These are phyloP conservation scores for Periconia digitata DNA, from an alignment of 2,329 filamentous ascomycete genomes.

Conservation along the genomic window DNA sequence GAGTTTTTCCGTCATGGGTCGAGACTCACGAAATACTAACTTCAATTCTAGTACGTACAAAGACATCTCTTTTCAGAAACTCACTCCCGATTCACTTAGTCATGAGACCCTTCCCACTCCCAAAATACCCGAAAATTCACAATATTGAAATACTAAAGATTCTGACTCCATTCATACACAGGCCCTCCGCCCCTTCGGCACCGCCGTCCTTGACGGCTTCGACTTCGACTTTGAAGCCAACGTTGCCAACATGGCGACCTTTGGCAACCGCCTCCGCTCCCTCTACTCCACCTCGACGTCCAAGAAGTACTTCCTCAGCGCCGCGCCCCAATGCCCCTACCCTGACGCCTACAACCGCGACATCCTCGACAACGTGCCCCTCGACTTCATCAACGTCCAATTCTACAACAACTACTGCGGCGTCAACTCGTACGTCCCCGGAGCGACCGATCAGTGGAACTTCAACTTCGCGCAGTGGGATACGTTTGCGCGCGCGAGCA, in stretches of 20 bases:
- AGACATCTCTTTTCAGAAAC: no score
- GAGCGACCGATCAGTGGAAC: constrained; percentile 50
- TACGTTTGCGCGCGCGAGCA: constrained; percentile 62
- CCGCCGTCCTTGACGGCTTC: constrained; percentile 69
- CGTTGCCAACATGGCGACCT: constrained; percentile 61
- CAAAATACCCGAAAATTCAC: no score
- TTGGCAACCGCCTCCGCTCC: constrained; percentile 60
- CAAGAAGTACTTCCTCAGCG: constrained; percentile 62
- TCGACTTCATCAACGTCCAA: constrained; percentile 66
- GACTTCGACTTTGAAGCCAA: constrained; percentile 73
- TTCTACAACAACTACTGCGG: constrained; percentile 73
- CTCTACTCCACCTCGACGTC: constrained; percentile 55
- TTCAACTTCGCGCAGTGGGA: constrained; percentile 69
- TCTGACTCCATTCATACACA: neutral
- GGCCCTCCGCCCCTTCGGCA: constrained; percentile 66
- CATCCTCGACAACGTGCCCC: constrained; percentile 55
- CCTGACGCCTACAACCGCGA: constrained; percentile 62
- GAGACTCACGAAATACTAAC: neutral
- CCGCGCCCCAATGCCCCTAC: constrained; percentile 69
- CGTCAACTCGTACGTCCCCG: constrained; percentile 53
- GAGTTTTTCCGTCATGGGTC: no score
- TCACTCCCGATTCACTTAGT: no score
- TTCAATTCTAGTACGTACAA: neutral
- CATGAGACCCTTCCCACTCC: no score
- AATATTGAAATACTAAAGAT: neutral